phyloP scores from a whole-genome alignment of 2,329 filamentous ascomycete species.

The Xylariaceae sp. region DNA sequence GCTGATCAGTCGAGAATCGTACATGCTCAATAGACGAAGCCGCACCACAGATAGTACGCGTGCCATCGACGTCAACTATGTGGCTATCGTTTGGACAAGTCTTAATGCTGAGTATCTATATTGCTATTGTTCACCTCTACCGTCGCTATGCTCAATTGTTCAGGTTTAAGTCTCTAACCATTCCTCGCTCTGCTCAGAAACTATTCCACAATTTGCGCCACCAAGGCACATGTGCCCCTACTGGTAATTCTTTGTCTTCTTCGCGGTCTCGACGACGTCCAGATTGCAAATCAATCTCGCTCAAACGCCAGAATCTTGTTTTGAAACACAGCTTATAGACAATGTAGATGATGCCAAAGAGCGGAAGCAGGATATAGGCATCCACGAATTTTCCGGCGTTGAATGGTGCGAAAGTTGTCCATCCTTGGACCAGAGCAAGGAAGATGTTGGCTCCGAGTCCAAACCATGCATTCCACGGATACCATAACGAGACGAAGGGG shows the following conservation, averaged over 20 bases:
- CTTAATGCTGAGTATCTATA: conserved; percentile 6
- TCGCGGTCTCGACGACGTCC: conserved; percentile 55
- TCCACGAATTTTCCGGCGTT: conserved; percentile 57
- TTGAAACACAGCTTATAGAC: conserved; percentile 52
- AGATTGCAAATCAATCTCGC: conserved; percentile 54
- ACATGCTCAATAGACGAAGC: no score
- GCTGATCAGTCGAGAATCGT: no score
- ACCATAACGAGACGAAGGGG: conserved; percentile 52
- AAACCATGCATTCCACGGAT: conserved; percentile 58
- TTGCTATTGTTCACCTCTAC: no score
- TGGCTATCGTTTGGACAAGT: no score
- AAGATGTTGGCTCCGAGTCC: conserved; percentile 56
- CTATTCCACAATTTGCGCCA: conserved; percentile 43
- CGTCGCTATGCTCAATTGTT: not conserved
- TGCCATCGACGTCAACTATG: not conserved
- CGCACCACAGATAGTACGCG: not conserved
- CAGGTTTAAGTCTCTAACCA: not conserved
- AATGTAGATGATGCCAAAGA: conserved; percentile 56
- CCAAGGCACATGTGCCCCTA: conserved; percentile 29
- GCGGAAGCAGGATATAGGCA: conserved; percentile 57
- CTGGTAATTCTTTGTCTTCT: conserved; percentile 34
- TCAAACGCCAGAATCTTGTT: conserved; percentile 46
- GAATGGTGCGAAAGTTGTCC: conserved; percentile 57
- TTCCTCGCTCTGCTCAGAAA: conserved; percentile 30
- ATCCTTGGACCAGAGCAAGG: conserved; percentile 58